phyloP scores from a whole-genome alignment of 208 protist genomes.

The Acanthamoeba culbertsoni region DNA sequence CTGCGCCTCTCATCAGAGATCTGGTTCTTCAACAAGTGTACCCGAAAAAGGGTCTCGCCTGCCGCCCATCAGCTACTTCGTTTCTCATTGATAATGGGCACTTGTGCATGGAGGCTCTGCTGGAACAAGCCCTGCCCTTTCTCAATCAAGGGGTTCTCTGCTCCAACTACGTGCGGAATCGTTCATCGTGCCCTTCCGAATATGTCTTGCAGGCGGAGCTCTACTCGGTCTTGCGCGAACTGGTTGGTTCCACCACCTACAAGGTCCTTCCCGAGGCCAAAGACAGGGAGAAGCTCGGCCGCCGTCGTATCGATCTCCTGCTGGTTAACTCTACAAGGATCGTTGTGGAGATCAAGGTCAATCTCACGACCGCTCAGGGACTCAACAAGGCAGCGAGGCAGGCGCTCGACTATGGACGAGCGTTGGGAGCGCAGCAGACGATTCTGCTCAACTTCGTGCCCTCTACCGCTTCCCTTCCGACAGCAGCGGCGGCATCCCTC shows the following conservation, averaged over 20 bases:
- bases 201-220: slow-evolving; percentile 54
- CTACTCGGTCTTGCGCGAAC: slow-evolving; percentile 52
- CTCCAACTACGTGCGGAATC: slow-evolving; percentile 46
- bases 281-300: slow-evolving; percentile 8
- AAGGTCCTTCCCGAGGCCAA: slow-evolving; percentile 34
- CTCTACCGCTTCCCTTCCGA: slow-evolving; percentile 35
- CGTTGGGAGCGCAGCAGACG: slow-evolving; percentile 55
- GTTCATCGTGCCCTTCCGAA: slow-evolving; percentile 53
- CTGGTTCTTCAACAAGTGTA: slow-evolving; percentile 37
- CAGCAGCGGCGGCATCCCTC: neutral
- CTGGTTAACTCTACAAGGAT: neutral
- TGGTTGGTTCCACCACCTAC: slow-evolving; percentile 42
- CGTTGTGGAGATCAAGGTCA: slow-evolving; percentile 44
- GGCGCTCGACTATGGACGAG: slow-evolving; percentile 36
- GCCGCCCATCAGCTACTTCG: neutral
- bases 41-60: neutral
- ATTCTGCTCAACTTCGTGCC: slow-evolving; percentile 59
- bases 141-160: slow-evolving; percentile 51
- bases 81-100: neutral
- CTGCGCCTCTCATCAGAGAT: slow-evolving; percentile 40
- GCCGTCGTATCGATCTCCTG: slow-evolving; percentile 10
- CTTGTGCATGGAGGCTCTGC: neutral
- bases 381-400: slow-evolving; percentile 25
- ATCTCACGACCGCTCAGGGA: neutral
- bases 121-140: slow-evolving; percentile 47